Evolutionary conservation across 2,329 filamentous ascomycete species (phyloP).

Genomic region (Claviceps fusiformis): DNA sequence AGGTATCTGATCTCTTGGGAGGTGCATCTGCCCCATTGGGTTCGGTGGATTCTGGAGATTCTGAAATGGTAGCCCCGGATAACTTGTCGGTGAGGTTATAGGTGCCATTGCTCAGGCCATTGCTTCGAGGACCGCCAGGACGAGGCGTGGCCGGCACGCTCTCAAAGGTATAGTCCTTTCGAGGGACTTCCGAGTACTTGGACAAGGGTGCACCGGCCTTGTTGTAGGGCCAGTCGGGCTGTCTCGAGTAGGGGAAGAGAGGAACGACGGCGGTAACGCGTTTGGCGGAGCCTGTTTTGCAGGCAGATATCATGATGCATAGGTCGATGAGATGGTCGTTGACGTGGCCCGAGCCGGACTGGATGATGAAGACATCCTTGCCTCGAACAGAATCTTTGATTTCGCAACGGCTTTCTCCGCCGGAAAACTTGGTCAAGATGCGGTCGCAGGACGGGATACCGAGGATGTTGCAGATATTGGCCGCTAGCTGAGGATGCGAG

Average conservation of each 20-base stretch:
- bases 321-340: conserved; percentile 96
- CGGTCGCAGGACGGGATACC: conserved; percentile 76
- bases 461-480: conserved; percentile 77
- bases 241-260: conserved; percentile 90
- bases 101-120: conserved; percentile 50
- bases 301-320: conserved; percentile 96
- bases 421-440: conserved; percentile 81
- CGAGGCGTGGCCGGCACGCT: conserved; percentile 79
- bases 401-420: conserved; percentile 88
- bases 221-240: conserved; percentile 94
- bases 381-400: conserved; percentile 92
- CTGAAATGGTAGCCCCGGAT: conserved; percentile 48
- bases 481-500: conserved; percentile 78
- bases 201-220: conserved; percentile 82
- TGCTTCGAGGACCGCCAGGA: conserved; percentile 54
- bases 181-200: conserved; percentile 42
- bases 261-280: conserved; percentile 89
- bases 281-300: conserved; percentile 85
- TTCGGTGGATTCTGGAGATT: conserved; percentile 5
- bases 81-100: conserved; percentile 60
- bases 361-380: conserved; percentile 98
- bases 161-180: conserved; percentile 72
- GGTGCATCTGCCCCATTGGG: conserved; percentile 17
- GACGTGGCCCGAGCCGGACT: conserved; percentile 81
- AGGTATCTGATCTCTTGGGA: conserved; percentile 22